Conservation (phyloP, 345 rosid species). For the Iberis pinnata region DNA sequence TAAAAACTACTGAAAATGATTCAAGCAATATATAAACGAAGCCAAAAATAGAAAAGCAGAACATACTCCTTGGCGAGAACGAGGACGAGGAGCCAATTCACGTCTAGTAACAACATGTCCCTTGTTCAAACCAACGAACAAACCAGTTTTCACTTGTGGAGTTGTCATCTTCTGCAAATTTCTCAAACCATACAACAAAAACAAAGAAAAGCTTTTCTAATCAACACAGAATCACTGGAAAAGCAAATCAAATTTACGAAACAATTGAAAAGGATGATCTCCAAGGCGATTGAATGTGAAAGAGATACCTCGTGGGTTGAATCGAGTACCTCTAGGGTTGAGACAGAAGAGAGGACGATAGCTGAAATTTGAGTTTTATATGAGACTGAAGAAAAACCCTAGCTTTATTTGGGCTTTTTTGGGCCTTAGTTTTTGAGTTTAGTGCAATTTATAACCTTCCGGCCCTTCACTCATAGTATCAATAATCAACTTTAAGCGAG, state of each 20-base stretch:
- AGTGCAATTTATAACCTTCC: too few species aligned
- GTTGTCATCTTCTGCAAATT: constrained; percentile 19
- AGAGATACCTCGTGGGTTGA: too few species aligned
- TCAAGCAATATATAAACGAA: background rate
- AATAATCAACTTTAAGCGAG: too few species aligned
- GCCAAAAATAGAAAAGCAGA: background rate
- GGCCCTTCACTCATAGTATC: too few species aligned
- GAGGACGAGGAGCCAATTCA: constrained; percentile 33
- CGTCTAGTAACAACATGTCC: constrained; percentile 35
- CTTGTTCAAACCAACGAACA: constrained; percentile 38
- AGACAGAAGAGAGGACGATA: background rate
- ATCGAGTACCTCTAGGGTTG: too few species aligned
- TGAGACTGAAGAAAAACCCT: background rate
- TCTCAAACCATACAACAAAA: background rate
- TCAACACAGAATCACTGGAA: background rate
- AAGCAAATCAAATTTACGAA: background rate
- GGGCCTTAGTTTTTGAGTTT: background rate
- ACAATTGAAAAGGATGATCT: background rate
- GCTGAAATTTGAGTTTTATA: background rate
- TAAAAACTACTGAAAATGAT: background rate
- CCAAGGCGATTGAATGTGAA: background rate
- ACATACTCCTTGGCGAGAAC: constrained; percentile 34
- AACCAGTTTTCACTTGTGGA: constrained; percentile 27
- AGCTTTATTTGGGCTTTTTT: background rate
- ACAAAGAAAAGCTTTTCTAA: too few species aligned